Evolutionary conservation across 805 yeast species (phyloP).

Genomic region (Wickerhamomyces bovis): DNA sequence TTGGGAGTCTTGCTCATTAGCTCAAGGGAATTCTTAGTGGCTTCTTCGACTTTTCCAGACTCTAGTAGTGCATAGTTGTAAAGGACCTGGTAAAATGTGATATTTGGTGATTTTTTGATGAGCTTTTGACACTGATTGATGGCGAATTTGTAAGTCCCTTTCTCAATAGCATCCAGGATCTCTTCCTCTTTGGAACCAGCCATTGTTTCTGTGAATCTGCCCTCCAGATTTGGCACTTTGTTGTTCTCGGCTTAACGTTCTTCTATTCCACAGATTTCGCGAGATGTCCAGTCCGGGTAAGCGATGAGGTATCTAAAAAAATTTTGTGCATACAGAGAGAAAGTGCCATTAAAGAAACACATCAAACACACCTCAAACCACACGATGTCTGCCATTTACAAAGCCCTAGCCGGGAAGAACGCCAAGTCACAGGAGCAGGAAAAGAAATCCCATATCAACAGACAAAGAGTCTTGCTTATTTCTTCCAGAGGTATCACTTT

Average conservation of each 20-base stretch:
- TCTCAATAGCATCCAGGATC: slow-evolving; percentile 39
- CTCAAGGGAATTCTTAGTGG: slow-evolving; percentile 19
- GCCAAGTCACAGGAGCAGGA: slow-evolving; percentile 29
- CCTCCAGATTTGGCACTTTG: too few species aligned
- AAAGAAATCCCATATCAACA: slow-evolving; percentile 61
- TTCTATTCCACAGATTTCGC: neutral
- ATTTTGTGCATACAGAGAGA: neutral
- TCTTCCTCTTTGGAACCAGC: slow-evolving; percentile 29
- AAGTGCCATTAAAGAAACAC: neutral
- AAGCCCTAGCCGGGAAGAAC: slow-evolving; percentile 50
- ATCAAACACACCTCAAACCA: neutral
- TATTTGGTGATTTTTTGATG: slow-evolving; percentile 49
- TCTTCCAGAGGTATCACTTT: slow-evolving; percentile 93
- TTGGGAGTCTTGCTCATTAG: slow-evolving; percentile 36
- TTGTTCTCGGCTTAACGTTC: too few species aligned
- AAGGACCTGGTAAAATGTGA: slow-evolving; percentile 40
- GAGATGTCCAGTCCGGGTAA: neutral
- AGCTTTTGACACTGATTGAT: slow-evolving; percentile 41
- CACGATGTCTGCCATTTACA: slow-evolving; percentile 66
- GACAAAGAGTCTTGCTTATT: slow-evolving; percentile 82
- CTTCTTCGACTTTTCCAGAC: slow-evolving; percentile 26
- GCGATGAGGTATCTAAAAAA: neutral
- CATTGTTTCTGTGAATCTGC: neutral
- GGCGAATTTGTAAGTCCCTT: slow-evolving; percentile 51
- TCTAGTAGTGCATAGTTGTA: slow-evolving; percentile 27